Conservation (phyloP, 352 stramenopile genomes). For the Thraustochytrium striatum region DNA sequence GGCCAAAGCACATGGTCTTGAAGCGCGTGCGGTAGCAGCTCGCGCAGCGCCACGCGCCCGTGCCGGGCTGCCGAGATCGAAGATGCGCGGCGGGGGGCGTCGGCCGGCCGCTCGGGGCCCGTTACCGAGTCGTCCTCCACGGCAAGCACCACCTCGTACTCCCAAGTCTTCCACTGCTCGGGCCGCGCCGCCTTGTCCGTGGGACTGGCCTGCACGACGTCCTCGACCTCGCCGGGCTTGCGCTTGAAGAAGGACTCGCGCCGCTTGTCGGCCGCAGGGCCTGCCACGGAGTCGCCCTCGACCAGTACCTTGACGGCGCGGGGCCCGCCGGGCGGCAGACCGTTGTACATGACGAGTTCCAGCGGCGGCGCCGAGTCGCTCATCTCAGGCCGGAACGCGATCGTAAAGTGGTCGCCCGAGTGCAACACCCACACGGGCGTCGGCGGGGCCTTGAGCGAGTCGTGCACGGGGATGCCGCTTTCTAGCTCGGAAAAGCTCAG, state of each 20-base stretch:
- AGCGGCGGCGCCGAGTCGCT: conserved; percentile 16
- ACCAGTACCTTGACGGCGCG: conserved; percentile 7
- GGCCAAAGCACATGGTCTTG: conserved; percentile 45
- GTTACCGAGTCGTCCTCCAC: conserved; percentile 24
- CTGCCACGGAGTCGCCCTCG: conserved; percentile 7
- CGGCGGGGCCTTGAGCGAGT: conserved; percentile 4
- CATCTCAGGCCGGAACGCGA: background rate
- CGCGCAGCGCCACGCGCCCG: conserved; percentile 13
- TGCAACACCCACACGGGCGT: conserved; percentile 24
- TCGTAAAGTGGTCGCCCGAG: conserved; percentile 36
- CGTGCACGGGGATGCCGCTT: conserved; percentile 24
- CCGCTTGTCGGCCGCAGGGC: background rate
- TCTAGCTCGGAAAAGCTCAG: conserved; percentile 37
- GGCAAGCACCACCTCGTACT: conserved; percentile 7
- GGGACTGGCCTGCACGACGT: conserved; percentile 20
- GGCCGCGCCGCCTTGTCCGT: conserved; percentile 1
- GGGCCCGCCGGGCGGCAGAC: conserved; percentile 4
- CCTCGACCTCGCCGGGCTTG: background rate
- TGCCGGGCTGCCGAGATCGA: background rate
- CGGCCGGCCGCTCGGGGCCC: conserved; percentile 1
- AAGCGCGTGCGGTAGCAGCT: conserved; percentile 37
- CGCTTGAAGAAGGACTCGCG: conserved; percentile 28
- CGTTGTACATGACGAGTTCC: conserved; percentile 30
- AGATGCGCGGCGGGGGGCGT: background rate
- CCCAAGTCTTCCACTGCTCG: conserved; percentile 1